These are phyloP conservation scores for Triangularia verruculosa DNA, from an alignment of 2,329 filamentous ascomycete genomes.

Conservation along the genomic window DNA sequence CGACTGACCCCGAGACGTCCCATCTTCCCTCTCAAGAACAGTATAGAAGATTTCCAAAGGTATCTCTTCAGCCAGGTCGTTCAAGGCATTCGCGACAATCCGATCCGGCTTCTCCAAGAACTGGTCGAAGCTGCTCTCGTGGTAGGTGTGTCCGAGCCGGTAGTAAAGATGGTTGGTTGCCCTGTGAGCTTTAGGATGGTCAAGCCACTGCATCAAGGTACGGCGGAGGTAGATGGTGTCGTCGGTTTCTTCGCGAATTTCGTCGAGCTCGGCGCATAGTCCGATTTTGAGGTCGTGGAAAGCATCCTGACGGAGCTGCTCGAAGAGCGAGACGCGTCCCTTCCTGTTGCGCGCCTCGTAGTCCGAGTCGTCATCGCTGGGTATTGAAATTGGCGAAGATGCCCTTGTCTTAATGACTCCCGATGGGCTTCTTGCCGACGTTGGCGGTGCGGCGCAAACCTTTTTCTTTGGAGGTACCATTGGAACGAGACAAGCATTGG, in stretches of 20 bases:
- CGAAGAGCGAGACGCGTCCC: not conserved
- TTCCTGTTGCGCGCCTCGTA: not conserved
- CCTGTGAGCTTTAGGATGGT: constrained; percentile 9
- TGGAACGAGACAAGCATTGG: not conserved
- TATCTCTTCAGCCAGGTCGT: not conserved
- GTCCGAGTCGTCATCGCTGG: not conserved
- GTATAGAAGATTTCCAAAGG: constrained; percentile 18
- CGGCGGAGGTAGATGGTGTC: not conserved
- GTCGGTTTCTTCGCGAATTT: not conserved
- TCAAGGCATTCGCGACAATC: constrained; percentile 6
- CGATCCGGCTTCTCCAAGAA: constrained; percentile 3
- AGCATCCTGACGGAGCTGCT: constrained; percentile 8
- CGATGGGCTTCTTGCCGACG: not conserved
- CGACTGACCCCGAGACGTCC: not conserved
- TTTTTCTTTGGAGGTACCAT: constrained; percentile 1
- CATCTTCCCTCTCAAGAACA: constrained; percentile 13
- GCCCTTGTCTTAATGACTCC: not conserved
- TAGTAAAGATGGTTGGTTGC: constrained; percentile 12
- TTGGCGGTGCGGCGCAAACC: not conserved
- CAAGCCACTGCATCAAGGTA: constrained; percentile 11
- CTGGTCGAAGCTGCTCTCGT: not conserved
- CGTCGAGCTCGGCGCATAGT: constrained; percentile 7
- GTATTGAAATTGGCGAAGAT: not conserved
- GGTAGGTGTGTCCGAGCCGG: constrained; percentile 12
- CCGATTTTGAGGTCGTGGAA: constrained; percentile 14